phyloP scores from a whole-genome alignment of 768 basidiomycete species.

The Phaffia tasmanica region DNA sequence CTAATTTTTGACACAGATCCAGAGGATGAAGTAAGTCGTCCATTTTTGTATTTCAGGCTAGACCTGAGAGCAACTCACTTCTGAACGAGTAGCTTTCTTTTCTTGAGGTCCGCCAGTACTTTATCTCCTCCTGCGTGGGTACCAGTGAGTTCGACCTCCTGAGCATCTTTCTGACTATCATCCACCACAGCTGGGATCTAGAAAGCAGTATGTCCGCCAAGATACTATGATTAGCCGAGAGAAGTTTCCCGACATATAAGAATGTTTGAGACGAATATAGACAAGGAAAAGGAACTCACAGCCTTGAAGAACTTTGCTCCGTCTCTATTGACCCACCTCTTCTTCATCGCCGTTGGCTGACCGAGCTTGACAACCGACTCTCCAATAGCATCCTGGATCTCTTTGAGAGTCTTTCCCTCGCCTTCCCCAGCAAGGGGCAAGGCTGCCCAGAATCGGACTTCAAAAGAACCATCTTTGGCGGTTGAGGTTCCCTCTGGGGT shows the following conservation, averaged over 20 bases:
- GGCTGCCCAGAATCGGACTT: slow-evolving; percentile 84
- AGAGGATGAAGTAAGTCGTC: neutral
- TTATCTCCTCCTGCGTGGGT: slow-evolving; percentile 67
- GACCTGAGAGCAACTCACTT: slow-evolving; percentile 46
- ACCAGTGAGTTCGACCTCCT: slow-evolving; percentile 61
- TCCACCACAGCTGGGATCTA: slow-evolving; percentile 42
- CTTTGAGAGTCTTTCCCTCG: slow-evolving; percentile 51
- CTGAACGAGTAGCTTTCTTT: slow-evolving; percentile 76
- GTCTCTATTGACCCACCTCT: slow-evolving; percentile 89
- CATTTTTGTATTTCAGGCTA: neutral
- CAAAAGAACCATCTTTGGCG: slow-evolving; percentile 73
- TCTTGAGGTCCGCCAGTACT: slow-evolving; percentile 69
- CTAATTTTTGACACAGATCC: slow-evolving; percentile 41
- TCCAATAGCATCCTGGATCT: slow-evolving; percentile 57
- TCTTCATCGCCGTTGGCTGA: slow-evolving; percentile 91
- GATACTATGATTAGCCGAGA: too few species aligned
- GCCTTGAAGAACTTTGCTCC: slow-evolving; percentile 70
- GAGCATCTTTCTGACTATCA: slow-evolving; percentile 59
- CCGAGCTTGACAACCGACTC: slow-evolving; percentile 85
- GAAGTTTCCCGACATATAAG: neutral
- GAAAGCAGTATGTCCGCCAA: neutral
- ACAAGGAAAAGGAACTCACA: slow-evolving; percentile 44
- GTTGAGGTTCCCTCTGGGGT: slow-evolving; percentile 76
- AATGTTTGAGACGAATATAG: neutral
- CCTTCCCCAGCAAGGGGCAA: slow-evolving; percentile 63